phyloP scores from a whole-genome alignment of 345 rosid species.

The Arabis hirsuta region DNA sequence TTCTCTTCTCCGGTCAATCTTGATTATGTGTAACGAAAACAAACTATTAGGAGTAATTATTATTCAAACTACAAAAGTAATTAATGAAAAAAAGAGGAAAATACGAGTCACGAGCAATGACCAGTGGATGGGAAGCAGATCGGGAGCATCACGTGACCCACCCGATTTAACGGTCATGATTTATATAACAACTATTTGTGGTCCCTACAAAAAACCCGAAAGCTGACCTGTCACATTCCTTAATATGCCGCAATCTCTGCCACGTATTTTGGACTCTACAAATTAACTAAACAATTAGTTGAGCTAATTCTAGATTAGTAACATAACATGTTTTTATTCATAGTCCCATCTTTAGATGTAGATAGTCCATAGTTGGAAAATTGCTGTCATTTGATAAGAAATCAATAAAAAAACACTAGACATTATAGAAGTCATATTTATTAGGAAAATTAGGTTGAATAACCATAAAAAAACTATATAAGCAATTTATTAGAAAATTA shows the following conservation, averaged over 20 bases:
- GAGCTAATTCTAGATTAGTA: slow-evolving; percentile 21
- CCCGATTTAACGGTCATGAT: slow-evolving; percentile 48
- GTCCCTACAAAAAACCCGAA: slow-evolving; percentile 11
- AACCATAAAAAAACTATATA: no score
- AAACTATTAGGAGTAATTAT: neutral
- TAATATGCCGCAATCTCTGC: slow-evolving; percentile 39
- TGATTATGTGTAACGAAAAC: no score
- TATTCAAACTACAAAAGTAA: slow-evolving; percentile 5
- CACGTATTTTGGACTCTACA: slow-evolving; percentile 28
- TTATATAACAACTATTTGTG: slow-evolving; percentile 19
- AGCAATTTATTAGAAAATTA: no score
- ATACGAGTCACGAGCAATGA: slow-evolving; percentile 38
- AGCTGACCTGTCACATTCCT: slow-evolving; percentile 40
- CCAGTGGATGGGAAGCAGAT: slow-evolving; percentile 45
- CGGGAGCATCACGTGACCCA: slow-evolving; percentile 48
- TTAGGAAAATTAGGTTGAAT: neutral
- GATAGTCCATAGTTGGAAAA: slow-evolving; percentile 42
- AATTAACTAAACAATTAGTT: neutral
- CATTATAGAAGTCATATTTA: slow-evolving; percentile 14
- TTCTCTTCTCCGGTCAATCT: no score
- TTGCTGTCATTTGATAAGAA: slow-evolving; percentile 10
- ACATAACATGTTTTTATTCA: slow-evolving; percentile 14
- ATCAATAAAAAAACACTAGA: neutral
- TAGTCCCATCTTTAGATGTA: slow-evolving; percentile 7
- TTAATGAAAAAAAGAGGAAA: slow-evolving; percentile 13